Evolutionary conservation across 1,139 yeast genomes (phyloP).

Genomic region (Zygotorulaspora mrakii): DNA sequence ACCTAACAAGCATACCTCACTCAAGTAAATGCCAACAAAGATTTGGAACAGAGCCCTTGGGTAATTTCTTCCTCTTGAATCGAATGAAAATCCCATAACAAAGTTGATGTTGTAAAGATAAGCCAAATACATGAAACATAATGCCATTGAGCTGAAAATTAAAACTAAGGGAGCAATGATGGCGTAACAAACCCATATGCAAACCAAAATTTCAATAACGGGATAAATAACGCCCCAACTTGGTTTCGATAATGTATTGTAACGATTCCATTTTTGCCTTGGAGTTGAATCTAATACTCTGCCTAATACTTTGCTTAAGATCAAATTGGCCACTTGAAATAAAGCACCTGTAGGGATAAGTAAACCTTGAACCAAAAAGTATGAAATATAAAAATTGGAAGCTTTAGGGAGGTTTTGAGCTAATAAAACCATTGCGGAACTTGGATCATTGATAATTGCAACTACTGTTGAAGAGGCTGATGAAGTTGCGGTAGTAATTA

Average conservation of each 20-base stretch:
- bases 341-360: conserved; percentile 63
- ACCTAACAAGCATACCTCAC: conserved; percentile 63
- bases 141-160: conserved; percentile 58
- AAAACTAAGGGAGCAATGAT: conserved; percentile 74
- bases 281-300: conserved; percentile 55
- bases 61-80: conserved; percentile 63
- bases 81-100: conserved; percentile 54
- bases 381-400: conserved; percentile 70
- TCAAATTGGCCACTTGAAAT: conserved; percentile 48
- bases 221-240: conserved; percentile 80
- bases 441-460: conserved; percentile 52
- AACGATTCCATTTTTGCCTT: conserved; percentile 55
- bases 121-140: conserved; percentile 55
- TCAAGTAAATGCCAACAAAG: conserved; percentile 61
- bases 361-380: conserved; percentile 61
- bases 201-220: conserved; percentile 62
- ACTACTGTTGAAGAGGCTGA: conserved; percentile 70
- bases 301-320: conserved; percentile 43
- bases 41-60: conserved; percentile 64
- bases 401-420: conserved; percentile 63
- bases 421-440: conserved; percentile 52
- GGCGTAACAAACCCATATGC: conserved; percentile 68
- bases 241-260: conserved; percentile 46
- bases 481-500: conserved; percentile 77
- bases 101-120: conserved; percentile 57